Evolutionary conservation across 2,329 filamentous ascomycete species (phyloP).

Genomic region (Botrytis paeoniae): DNA sequence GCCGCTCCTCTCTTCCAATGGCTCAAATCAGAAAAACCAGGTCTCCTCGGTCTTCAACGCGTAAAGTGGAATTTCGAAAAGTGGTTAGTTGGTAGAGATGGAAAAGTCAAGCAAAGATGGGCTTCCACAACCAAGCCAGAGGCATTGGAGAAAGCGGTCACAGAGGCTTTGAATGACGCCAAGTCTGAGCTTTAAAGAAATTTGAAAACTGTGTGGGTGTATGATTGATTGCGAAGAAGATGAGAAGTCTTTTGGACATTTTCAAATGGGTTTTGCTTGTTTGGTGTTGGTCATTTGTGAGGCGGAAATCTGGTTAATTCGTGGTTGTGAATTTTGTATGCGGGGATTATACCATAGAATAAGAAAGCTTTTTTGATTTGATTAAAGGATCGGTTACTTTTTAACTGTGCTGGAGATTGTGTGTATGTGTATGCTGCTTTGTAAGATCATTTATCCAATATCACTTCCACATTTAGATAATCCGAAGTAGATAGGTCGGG

Average conservation of each 20-base stretch:
- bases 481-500: not conserved
- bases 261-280: not conserved
- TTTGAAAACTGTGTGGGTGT: not conserved
- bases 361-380: not conserved
- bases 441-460: not conserved
- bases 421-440: not conserved
- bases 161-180: conserved; percentile 54
- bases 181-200: conserved; percentile 21
- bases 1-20: conserved; percentile 79
- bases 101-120: conserved; percentile 82
- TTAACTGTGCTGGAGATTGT: not conserved
- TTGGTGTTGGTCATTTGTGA: not conserved
- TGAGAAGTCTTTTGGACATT: not conserved
- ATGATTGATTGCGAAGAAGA: not conserved
- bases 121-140: conserved; percentile 86
- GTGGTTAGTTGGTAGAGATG: conserved; percentile 85
- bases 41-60: conserved; percentile 80
- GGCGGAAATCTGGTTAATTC: not conserved
- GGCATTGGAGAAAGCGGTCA: conserved; percentile 68
- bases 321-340: not conserved
- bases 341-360: not conserved
- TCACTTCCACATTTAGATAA: too few species aligned
- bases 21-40: conserved; percentile 70
- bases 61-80: conserved; percentile 99
- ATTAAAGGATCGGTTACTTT: not conserved